phyloP scores from a whole-genome alignment of 768 basidiomycete genomes.

The Cantharellus anzutake region DNA sequence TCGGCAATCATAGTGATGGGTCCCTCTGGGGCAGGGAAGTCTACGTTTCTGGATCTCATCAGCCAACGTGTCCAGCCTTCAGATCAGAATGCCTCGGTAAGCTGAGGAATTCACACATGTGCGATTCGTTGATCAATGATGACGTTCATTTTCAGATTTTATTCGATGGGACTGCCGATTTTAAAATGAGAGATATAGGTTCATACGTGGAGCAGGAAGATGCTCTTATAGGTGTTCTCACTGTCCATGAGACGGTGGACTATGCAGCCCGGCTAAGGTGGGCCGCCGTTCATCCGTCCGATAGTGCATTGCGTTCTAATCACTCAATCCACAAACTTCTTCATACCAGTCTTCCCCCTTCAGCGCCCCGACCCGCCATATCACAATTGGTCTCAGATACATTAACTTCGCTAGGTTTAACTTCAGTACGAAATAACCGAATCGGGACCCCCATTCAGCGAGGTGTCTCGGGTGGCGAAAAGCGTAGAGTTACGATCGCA shows the following conservation, averaged over 20 bases:
- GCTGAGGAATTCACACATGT: conserved; percentile 3
- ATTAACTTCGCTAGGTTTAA: conserved; percentile 28
- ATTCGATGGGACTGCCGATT: conserved; percentile 9
- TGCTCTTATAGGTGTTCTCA: conserved; percentile 35
- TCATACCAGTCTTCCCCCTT: conserved; percentile 7
- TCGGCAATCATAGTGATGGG: conserved; percentile 7
- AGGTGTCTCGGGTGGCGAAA: conserved; percentile 37
- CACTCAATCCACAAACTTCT: no score
- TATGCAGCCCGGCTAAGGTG: conserved; percentile 34
- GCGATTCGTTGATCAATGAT: conserved; percentile 2
- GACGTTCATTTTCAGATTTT: conserved; percentile 6
- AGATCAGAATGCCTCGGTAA: conserved; percentile 6
- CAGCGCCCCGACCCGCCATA: conserved; percentile 17
- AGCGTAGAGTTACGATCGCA: conserved; percentile 38
- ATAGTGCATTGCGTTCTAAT: background rate
- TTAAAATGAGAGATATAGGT: conserved; percentile 23
- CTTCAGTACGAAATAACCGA: conserved; percentile 26
- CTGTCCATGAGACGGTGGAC: conserved; percentile 34
- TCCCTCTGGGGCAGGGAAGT: conserved; percentile 15
- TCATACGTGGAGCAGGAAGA: conserved; percentile 44
- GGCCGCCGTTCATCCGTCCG: conserved; percentile 7
- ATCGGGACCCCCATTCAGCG: conserved; percentile 40
- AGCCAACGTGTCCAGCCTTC: conserved; percentile 11
- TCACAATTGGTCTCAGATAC: conserved; percentile 25
- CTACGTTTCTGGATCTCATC: conserved; percentile 16